Evolutionary conservation across 768 basidiomycete genomes (phyloP), one percentile per base, ranked within the genome.

Genomic region (Leucosporidium creatinivorum): DNA sequence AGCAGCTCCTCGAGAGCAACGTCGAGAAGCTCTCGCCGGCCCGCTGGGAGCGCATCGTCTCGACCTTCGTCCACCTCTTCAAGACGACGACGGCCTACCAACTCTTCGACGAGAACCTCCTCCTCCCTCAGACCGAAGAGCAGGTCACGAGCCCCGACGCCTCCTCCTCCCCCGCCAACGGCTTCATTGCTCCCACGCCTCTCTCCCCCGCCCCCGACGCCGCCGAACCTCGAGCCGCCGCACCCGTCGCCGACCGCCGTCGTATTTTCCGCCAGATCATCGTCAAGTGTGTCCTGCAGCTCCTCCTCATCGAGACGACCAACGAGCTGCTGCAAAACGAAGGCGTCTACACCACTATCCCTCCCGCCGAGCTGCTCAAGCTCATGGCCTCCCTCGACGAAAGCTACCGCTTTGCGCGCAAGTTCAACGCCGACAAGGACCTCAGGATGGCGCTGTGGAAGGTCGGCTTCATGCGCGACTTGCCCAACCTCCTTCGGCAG

Each of bases 391-490:
- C 93, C 25, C 83, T 99, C 61, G 92, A 96, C 77, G 92, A 98
- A 74, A 93, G 91, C 73, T 99, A 98, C 80, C 91, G 92, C 76
- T 99, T 99, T 75, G 96, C 96, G 17, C 85, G 93, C 65, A 85
- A 86, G 79, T 99, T 99, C 82, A 99, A 99, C 76, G 96, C 96
- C 60, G 93, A 98, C 78, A 96, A 94, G 80, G 96, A 98, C 58
- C 83, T 99, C 44, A 85, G 96, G 19, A 97, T 92, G 56, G 93
- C 90, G 6, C 81, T 99, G 65, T 99, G 96, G 96, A 98, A 94
- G 96, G 96, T 97, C 75, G 94, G 96, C 10, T 99, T 99, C 81
- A 99, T 99, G 96, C 96, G 97, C 77, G 96, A 99, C 77, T 80
- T 98, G 36, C 96, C 96, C 0, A 99, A 99, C 79, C 84, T 99